A percentile compares a stretch with the other conserved stretches of the same genome.
Conservation (phyloP, 805 yeast genomes). For the Henningerozyma blattae region DNA sequence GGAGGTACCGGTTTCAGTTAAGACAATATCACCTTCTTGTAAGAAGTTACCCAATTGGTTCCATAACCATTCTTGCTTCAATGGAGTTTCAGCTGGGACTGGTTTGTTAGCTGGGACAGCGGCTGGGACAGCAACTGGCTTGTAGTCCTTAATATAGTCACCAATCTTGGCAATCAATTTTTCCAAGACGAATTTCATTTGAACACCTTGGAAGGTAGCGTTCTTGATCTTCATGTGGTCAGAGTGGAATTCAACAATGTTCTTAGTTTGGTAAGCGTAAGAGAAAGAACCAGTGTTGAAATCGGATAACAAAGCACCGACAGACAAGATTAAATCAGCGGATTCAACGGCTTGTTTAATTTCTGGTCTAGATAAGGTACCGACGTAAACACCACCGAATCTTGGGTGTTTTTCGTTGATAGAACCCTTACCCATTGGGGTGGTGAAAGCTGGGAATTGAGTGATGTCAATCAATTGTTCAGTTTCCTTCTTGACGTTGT, state of each 20-base stretch:
- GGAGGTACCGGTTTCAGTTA: conserved; percentile 67
- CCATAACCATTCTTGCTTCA: conserved; percentile 63
- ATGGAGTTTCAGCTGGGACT: conserved; percentile 31
- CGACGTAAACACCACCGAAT: conserved; percentile 80
- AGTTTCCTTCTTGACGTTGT: conserved; percentile 54
- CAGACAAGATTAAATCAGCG: conserved; percentile 63
- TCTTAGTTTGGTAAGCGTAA: conserved; percentile 60
- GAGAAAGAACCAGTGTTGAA: conserved; percentile 86
- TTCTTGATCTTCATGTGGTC: conserved; percentile 58
- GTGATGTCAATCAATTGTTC: conserved; percentile 49
- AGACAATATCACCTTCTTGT: conserved; percentile 51
- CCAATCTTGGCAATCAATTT: conserved; percentile 29
- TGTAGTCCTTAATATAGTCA: conserved; percentile 30
- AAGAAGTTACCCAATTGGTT: conserved; percentile 50
- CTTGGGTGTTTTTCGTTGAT: conserved; percentile 61
- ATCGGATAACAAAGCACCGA: conserved; percentile 78
- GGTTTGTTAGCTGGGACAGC: conserved; percentile 36
- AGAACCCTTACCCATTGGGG: conserved; percentile 84
- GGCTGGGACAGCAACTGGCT: conserved; percentile 45
- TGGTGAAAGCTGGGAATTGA: conserved; percentile 70
- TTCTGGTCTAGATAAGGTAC: conserved; percentile 63
- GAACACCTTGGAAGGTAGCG: conserved; percentile 62
- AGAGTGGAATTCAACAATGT: conserved; percentile 70
- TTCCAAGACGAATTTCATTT: conserved; percentile 48
- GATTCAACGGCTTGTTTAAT: conserved; percentile 62